Evolutionary conservation across 2,329 filamentous ascomycete genomes (phyloP), one percentile per base, ranked within the genome.

Genomic region (Aspergillus sp.): DNA sequence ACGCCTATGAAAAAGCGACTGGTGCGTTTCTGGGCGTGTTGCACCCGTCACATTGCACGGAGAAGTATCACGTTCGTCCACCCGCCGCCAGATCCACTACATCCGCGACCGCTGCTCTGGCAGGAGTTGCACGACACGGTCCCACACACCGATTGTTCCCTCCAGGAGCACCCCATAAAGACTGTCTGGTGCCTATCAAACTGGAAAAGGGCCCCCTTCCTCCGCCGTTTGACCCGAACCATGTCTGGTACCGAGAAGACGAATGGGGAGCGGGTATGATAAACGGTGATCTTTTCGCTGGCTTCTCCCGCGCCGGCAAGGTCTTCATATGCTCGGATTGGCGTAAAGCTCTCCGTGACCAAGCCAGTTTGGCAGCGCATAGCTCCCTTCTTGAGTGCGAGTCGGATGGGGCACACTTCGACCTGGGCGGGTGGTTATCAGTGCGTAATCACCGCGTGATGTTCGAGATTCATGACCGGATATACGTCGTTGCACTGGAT

Each of bases 191-290:
- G 10, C 19, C 36, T 9, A 19, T 26, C 7, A 19, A 39, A 9
- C 5, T 32, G 6, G 5, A 5, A 5, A 51, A 52, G n/a, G 64
- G 63, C 3, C 58, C 58, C 5, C 57, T 63, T 4, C 52, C 57
- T 10, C 44, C 49, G 3, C 57, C 57, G 4, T 43, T 38, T 7
- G 57, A 61, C 7, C 49, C 54, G 9, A 52, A 55, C 2, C 57
- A 62, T 41, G 49, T 61, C 2, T 48, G 59, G n/a, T 50, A 64
- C 30, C 57, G 59, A 1, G 64, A 69, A 4, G 68, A 75, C 41
- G 71, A 74, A 52, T 75, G 72, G 71, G 72, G 72, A 12, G 70
- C 72, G 2, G 72, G 71, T 4, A 69, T 73, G 67, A 47, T 73
- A 4, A 49, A 63, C 34, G 69, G 66, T 1, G 53, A 68, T 19